Percentiles rank a stretch among this genome's conserved stretches.
phyloP scores from a whole-genome alignment of 75 land plant species.

The Cunninghamia lanceolata region DNA sequence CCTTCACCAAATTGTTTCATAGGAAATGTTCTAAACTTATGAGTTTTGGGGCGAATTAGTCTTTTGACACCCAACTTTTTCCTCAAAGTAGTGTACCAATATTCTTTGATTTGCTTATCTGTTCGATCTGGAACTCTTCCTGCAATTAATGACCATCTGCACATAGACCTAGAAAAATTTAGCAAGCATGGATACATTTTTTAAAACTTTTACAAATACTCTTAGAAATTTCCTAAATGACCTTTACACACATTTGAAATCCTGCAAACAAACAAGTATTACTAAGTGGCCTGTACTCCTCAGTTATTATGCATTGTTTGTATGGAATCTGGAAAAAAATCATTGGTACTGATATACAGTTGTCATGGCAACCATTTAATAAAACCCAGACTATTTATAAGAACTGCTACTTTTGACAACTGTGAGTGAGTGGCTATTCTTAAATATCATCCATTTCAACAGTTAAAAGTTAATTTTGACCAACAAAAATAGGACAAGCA shows the following conservation, averaged over 20 bases:
- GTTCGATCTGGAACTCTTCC: constrained; percentile 41
- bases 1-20: background rate
- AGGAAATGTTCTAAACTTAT: background rate
- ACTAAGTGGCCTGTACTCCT: too few relatives aligned
- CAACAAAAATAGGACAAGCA: too few relatives aligned
- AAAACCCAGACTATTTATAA: background rate
- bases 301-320: too few relatives aligned
- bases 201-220: background rate
- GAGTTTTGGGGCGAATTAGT: background rate
- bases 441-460: too few relatives aligned
- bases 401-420: background rate
- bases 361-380: background rate
- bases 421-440: too few relatives aligned
- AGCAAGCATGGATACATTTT: background rate
- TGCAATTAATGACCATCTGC: constrained; percentile 40
- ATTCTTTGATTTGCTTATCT: constrained; percentile 5
- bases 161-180: background rate
- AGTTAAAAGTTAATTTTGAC: too few relatives aligned
- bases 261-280: too few relatives aligned
- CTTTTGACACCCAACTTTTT: constrained; percentile 14
- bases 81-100: constrained; percentile 17
- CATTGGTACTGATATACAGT: too few relatives aligned
- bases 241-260: too few relatives aligned
- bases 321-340: background rate
- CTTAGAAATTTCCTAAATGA: too few relatives aligned